Base-by-base conservation (phyloP, 495 filamentous ascomycete species). In the Ascodesmis nigricans region DNA sequence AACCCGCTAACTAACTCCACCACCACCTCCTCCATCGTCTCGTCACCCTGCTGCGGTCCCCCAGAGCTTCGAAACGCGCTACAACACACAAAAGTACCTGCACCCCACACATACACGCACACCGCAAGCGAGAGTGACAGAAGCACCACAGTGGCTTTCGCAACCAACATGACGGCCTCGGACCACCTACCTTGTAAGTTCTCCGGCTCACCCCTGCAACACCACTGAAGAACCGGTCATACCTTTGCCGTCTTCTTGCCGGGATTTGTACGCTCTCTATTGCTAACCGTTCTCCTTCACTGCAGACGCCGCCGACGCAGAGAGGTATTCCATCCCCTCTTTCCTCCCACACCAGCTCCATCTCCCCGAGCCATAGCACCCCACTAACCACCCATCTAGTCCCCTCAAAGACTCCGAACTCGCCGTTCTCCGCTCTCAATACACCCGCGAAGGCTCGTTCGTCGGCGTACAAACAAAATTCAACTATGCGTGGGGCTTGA, bases 401-500 rank as follows among this genome's bases (percentile, higher is more conserved):
- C 76, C 87, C 42, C 64, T 97, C 38, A 84, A 81, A 53, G 68
- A 77, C 5, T 74, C 75, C 13, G 87, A 97, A 53, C 72, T 97
- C 34, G 69, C 81, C 52, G 84, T 95, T 31, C 63, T 97, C 14
- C 77, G 83, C 36, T 61, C 75, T 35, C 87, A 95, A 57, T 97
- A 83, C 55, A 81, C 93, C 52, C 83, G 84, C 55, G 87, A 97
- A 55, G 87, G 84, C 38, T 75, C 82, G 45, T 91, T 84, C 57
- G 90, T 92, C 10, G 81, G 83, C 29, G 70, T 97, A 18, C 87
- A 97, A 55, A 97, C 87, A 29, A 95, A 93, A 55, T 97, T 97
- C 69, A 97, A 97, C 69, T 95, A 79, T 54, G 84, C 90, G 49
- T 97, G 87, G 87, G 87, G 87, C 40, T 64, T 95, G 33, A 92